Evolutionary conservation across 768 basidiomycete species (phyloP), one percentile per base, ranked within the genome.

Genomic region (Cystobasidium onofrii): DNA sequence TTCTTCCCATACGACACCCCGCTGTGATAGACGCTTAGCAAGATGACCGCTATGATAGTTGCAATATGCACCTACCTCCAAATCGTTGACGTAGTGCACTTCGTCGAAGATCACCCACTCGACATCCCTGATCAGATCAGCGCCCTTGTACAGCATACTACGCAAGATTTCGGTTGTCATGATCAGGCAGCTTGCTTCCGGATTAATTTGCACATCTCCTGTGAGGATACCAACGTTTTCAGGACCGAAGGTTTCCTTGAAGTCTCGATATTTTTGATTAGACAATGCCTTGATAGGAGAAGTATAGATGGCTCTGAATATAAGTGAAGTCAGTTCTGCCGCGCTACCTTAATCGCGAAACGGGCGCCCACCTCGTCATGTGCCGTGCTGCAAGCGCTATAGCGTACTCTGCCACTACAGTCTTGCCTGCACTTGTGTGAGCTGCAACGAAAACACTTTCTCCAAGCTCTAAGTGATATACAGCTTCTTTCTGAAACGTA

Each of bases 101-200:
- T 99, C 96, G 80, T 99, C 96, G 79, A 99, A 99, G 74, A 99
- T 96, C 27, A 99, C 96, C 80, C 97, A 99, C 80, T 99, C 96
- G 63, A 99, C 95, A 81, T 99, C 96, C 39, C 96, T 87, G 77
- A 99, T 99, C 25, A 99, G 84, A 83, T 99, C 96, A 13, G 96
- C 96, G 1, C 96, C 96, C 81, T 98, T 95, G 83, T 97, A 97
- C 25, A 99, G 85, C 96, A 99, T 99, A 78, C 91, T 92, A 77
- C 96, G 86, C 76, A 99, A 82, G 80, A 99, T 99, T 81, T 99
- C 96, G 27, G 96, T 99, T 13, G 92, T 93, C 90, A 98, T 97
- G 66, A 99, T 90, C 63, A 99, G 84, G 81, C 96, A 99, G 75
- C 87, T 90, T 36, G 92, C 96, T 83, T 99, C 96, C 0, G 96